Percentiles rank a stretch among this genome's conserved stretches.
Evolutionary conservation across 179 eudicot species (phyloP).

Genomic region (Patellifolia procumbens): DNA sequence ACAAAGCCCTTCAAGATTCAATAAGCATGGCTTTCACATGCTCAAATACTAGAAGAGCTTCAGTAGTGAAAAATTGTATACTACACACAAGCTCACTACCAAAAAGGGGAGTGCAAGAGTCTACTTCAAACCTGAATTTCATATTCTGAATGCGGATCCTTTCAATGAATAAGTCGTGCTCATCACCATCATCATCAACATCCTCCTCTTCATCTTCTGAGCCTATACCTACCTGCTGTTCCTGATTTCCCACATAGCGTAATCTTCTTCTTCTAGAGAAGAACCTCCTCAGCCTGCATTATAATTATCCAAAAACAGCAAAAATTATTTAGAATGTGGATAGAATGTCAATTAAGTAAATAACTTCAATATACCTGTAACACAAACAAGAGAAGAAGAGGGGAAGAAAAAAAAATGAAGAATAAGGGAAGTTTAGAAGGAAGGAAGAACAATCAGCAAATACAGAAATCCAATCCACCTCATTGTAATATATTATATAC

Average conservation of each 20-base stretch:
- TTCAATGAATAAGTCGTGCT: conserved; percentile 35
- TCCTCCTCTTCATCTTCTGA: conserved; percentile 17
- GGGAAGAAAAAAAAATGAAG: not conserved
- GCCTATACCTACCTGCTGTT: conserved; percentile 23
- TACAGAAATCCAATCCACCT: not conserved
- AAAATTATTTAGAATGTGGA: not conserved
- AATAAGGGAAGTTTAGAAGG: not conserved
- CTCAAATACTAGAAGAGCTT: not conserved
- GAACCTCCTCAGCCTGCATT: conserved; percentile 32
- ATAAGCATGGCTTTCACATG: not conserved
- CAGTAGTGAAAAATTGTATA: not conserved
- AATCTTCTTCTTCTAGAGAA: conserved; percentile 27
- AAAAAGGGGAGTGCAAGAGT: not conserved
- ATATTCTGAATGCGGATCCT: conserved; percentile 40
- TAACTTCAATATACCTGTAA: not conserved
- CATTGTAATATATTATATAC: too few relatives aligned
- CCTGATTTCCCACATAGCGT: conserved; percentile 23
- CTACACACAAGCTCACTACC: too few relatives aligned
- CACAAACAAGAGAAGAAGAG: not conserved
- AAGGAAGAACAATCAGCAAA: not conserved
- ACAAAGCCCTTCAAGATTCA: not conserved
- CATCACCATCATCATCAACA: conserved; percentile 34
- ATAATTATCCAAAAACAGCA: not conserved
- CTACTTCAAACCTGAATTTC: conserved; percentile 31
- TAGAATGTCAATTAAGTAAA: not conserved